A percentile compares a stretch with the other conserved stretches of the same genome.
Conservation (phyloP, 371 early-diverging fungal species). For the Mucor racemosus region DNA sequence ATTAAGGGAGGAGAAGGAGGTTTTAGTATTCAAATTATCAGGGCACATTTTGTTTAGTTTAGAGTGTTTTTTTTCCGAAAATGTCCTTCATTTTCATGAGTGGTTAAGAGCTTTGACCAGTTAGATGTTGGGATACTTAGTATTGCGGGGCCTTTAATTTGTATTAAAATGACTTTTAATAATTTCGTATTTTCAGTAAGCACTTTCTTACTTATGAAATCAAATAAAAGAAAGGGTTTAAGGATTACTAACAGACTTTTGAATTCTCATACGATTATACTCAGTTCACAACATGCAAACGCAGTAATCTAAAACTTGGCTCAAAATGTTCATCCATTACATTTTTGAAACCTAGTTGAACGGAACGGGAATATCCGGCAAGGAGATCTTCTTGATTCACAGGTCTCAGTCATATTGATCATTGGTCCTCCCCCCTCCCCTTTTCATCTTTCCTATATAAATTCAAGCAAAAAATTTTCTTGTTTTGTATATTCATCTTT, state of each 20-base stretch:
- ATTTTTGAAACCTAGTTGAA: neutral
- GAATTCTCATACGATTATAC: neutral
- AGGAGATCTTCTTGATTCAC: neutral
- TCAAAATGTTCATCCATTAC: no score
- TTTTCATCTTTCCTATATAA: neutral
- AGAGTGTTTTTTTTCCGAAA: neutral
- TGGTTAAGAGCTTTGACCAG: neutral
- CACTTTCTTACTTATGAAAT: neutral
- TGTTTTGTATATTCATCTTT: neutral
- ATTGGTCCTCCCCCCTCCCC: neutral
- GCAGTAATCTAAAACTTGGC: neutral
- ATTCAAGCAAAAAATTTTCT: neutral
- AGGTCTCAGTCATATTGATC: conserved; percentile 1
- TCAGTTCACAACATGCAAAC: neutral
- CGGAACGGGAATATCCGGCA: conserved; percentile 16
- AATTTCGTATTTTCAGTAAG: neutral
- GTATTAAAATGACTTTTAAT: no score
- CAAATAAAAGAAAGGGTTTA: neutral
- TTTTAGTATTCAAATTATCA: neutral
- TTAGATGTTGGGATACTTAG: neutral
- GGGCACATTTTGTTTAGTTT: neutral
- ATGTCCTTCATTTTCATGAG: neutral
- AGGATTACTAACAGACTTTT: neutral
- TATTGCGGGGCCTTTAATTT: neutral
- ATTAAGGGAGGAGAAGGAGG: neutral